Base-by-base conservation (phyloP, 768 basidiomycete genomes). In the Pleurotus pulmonarius region DNA sequence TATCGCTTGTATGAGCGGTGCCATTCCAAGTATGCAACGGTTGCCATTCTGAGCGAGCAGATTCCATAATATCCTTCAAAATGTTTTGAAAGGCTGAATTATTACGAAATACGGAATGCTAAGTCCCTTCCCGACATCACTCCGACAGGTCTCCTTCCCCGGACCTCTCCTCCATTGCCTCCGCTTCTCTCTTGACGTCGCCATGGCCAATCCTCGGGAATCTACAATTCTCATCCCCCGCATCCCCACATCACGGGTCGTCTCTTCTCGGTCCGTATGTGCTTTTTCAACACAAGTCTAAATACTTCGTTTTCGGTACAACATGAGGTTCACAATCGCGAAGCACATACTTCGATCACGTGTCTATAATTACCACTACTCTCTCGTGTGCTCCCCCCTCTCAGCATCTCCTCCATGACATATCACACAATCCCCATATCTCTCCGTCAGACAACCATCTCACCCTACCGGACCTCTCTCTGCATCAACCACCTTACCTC, bases 121-220 rank as follows among this genome's bases (percentile, higher is more conserved):
- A 20, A 41, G 16, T 26, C 22, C 20, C 13, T 56, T 45, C 11
- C 43, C 26, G 45, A 44, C 45, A 18, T 38, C 40, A 49, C 39
- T 60, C 66, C 65, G 64, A 67, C 37, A 60, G 60, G 63, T 22
- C 52, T 58, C 63, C 58, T 46, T 26, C 51, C 34, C 39, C 48
- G 24, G 44, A 18, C 20, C 57, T 56, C 40, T 18, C 29, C 29
- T 7, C 16, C n/a, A 15, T 20, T 38, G 16, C 9, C 37, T 51
- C 51, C 39, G 34, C 46, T 49, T 34, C n/a, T 9, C 18, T 13
- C 13, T 29, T 46, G 25, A 20, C 43, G 51, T 55, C 49, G 44
- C 47, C 43, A 58, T 61, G 65, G 67, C 16, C 65, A 60, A 66
- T 66, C 61, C 62, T 63, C 65, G 65, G 67, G 64, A 54, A 45